Evolutionary conservation across 306 rosid species (phyloP), one percentile per base, ranked within the genome.

Genomic region (Ceratonia siliqua): DNA sequence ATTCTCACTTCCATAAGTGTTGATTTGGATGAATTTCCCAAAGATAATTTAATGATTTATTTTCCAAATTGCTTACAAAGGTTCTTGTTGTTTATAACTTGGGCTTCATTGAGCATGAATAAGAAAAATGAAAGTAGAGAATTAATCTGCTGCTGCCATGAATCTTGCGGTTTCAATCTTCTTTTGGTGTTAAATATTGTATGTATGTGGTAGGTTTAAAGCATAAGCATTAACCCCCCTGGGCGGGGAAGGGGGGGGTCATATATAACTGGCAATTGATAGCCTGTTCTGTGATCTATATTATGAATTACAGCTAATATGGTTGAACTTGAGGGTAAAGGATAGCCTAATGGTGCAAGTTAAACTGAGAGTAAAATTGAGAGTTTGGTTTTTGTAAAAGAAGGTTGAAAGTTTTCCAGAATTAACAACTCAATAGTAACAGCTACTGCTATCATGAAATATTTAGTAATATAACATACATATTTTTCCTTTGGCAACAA

Each of bases 1-100:
- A 10, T 42, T 73, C 48, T 73, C 59, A 17, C 55, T 67, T 71
- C 41, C 33, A 14, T 55, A 43, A 55, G 14, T 66, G 70, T n/a
- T 68, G 42, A 15, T 68, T 73, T 78, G 53, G 49, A 59, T 61
- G 54, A 53, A 45, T 9, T 11, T 14, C 45, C 32, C 28, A 72
- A 76, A 22, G 13, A 15, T 4, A 15, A n/a, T 69, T 65, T 64
- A 68, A 1, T 57, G 55, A 7, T 77, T 59, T 49, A 21, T 33
- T 67, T 73, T 72, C n/a, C 2, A 1, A 28, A 67, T 73, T 59
- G 61, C 25, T 33, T 52, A 4, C 35, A 64, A 36, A 46, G 22
- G 41, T 42, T 59, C 11, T 36, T 41, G 4, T 75, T 25, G 25
- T 52, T 56, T 27, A 12, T 75, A 14, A 43, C 42, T 3, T 49